Base-by-base conservation (phyloP, 148 eudicot species). In the Fagopyrum tataricum region DNA sequence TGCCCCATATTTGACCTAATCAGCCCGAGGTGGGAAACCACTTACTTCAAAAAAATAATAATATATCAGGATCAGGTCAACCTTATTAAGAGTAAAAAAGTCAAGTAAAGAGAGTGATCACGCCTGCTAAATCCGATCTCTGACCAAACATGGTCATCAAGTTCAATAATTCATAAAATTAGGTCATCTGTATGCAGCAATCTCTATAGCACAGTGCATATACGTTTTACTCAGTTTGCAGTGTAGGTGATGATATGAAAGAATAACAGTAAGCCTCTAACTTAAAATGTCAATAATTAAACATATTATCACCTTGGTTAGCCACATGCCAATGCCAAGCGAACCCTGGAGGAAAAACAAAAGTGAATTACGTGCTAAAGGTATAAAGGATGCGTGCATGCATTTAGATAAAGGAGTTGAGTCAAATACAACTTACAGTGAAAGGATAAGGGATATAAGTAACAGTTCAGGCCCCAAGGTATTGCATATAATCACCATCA, bases 401-500 rank as follows among this genome's bases (percentile, higher is more conserved):
- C 7, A 7, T 13, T 52, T 24, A 61, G 41, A 37, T 64, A 64
- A 46, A 64, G 43, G n/a, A 31, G 69, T 20, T n/a, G 6, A 13
- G 69, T 31, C 69, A 37, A 15, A 64, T 15, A 20, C 69, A 64
- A 37, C 69, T 64, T 64, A 64, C 69, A 39, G n/a, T 64, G 44
- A 7, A 64, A 64, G 6, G 39, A 59, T 62, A 13, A 31, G 68
- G 68, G 11, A 15, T 15, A 58, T 9, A 58, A 8, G 12, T 58
- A 44, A 62, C 41, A 23, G 26, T 70, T 79, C 88, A 90, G 18
- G 96, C 83, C 20, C 89, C 96, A 53, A 77, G 75, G 79, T 83
- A 86, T 51, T 83, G 81, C 72, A 88, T 78, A 59, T 79, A 20
- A 64, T 87, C 92, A 72, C 81, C 87, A 77, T 74, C 86, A 39